Evolutionary conservation across 106 monocot species (phyloP), one percentile per base, ranked within the genome.

Genomic region (Phalaenopsis equestris): DNA sequence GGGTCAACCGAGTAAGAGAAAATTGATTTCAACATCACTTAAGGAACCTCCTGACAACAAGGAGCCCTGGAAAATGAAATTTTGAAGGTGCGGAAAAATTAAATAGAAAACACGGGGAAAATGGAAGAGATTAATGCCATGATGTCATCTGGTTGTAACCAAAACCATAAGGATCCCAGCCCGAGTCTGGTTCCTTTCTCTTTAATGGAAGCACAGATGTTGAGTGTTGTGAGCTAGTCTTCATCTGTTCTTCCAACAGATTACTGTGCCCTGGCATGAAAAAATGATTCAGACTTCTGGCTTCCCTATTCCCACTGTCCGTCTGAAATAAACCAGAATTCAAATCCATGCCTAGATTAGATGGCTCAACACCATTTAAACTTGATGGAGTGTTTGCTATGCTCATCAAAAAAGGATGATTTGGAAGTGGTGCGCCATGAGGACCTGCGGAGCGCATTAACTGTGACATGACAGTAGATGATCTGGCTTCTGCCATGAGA

Each of bases 61-160:
- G 56, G 58, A 45, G 78, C 78, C 55, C 21, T 67, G 43, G 76
- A 76, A 37, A 56, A 68, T 23, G 70, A 85, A 81, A 72, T 14
- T n/a, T 38, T 47, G 30, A 42, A 45, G 52, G 70, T 56, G 17
- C 30, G 19, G 36, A 46, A 16, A 41, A 73, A 57, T 17, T 3
- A 43, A 43, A 43, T 43, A 43, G 43, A 6, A 43, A 43, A 43
- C 43, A 19, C 19, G 18, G 56, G 12, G 21, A 55, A 52, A 64
- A 67, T 21, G 41, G 37, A 1, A 46, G 52, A 45, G 70, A 80
- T 45, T 67, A 75, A 41, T 74, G 84, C 78, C 85, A 87, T 38
- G 84, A 89, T 47, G 86, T 87, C 49, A 84, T 84, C 55, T 84
- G 83, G 18, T 88, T 88, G 86, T 82, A 90, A 64, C 85, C 87